A percentile compares a stretch with the other conserved stretches of the same genome.
Conservation (phyloP, 78 protist species). For the Dictyostelium capitatum region DNA sequence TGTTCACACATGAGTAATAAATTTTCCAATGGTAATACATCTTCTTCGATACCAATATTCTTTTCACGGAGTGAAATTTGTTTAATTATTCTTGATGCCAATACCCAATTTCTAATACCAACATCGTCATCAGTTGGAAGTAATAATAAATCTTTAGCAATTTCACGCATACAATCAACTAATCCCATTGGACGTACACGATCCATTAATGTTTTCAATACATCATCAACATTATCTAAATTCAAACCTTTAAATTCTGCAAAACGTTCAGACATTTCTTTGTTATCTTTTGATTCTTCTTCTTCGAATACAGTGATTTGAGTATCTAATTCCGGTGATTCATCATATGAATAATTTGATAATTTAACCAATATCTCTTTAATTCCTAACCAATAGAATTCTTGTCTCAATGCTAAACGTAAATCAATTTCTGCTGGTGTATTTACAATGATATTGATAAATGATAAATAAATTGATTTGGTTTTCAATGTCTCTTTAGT, state of each 20-base stretch:
- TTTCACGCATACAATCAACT: constrained; percentile 58
- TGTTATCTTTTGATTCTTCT: constrained; percentile 69
- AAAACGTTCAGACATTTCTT: constrained; percentile 75
- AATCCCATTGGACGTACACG: constrained; percentile 42
- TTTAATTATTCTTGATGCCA: constrained; percentile 67
- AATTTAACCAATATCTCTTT: constrained; percentile 59
- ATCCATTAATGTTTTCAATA: constrained; percentile 46
- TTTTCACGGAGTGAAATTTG: constrained; percentile 72
- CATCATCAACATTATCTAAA: constrained; percentile 24
- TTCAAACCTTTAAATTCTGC: constrained; percentile 45
- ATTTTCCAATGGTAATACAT: constrained; percentile 47
- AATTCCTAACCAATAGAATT: constrained; percentile 80
- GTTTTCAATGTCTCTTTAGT: constrained; percentile 41
- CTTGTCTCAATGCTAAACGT: constrained; percentile 61
- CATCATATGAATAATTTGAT: constrained; percentile 60
- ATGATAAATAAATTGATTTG: constrained; percentile 73
- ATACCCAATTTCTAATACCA: constrained; percentile 66
- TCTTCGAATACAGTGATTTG: constrained; percentile 78
- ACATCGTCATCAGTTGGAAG: constrained; percentile 47
- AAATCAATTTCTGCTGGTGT: constrained; percentile 72
- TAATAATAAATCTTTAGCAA: constrained; percentile 62
- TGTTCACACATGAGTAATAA: constrained; percentile 73
- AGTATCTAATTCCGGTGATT: constrained; percentile 69
- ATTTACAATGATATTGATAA: constrained; percentile 67
- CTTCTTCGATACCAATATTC: constrained; percentile 65